Conservation (phyloP, 2,329 filamentous ascomycete genomes). For the Lecanicillium sp. region DNA sequence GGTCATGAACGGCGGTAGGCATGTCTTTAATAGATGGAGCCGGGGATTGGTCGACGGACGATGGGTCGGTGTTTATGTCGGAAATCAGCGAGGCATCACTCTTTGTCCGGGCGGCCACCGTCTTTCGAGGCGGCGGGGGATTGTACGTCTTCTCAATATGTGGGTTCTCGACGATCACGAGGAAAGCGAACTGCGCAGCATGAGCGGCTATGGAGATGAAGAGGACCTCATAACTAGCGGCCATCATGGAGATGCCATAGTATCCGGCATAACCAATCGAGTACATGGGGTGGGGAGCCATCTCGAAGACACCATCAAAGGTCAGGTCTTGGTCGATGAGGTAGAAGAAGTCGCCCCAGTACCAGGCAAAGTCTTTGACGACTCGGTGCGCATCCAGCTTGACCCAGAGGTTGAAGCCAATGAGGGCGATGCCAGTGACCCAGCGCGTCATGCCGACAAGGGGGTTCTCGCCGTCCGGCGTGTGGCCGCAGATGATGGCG, state of each 20-base stretch:
- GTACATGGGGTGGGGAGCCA: constrained; percentile 98
- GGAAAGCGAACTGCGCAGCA: constrained; percentile 87
- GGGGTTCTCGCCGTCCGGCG: constrained; percentile 63
- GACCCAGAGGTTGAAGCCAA: constrained; percentile 96
- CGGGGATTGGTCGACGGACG: constrained; percentile 17
- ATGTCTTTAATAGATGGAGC: constrained; percentile 22
- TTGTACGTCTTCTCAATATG: constrained; percentile 99
- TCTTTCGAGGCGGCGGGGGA: constrained; percentile 67
- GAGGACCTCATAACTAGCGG: constrained; percentile 92
- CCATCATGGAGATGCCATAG: constrained; percentile 97
- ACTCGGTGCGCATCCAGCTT: constrained; percentile 96
- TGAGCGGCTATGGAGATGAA: constrained; percentile 96
- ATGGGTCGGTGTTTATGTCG: constrained; percentile 15
- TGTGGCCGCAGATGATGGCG: constrained; percentile 77
- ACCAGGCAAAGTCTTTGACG: constrained; percentile 99
- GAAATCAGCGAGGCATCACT: constrained; percentile 20
- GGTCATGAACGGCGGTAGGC: constrained; percentile 68
- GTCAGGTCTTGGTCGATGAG: constrained; percentile 96
- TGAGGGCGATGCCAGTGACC: constrained; percentile 66
- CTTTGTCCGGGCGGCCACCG: constrained; percentile 26
- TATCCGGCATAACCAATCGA: constrained; percentile 96
- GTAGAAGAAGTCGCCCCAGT: constrained; percentile 99
- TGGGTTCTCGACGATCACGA: constrained; percentile 87
- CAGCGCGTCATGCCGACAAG: constrained; percentile 68
- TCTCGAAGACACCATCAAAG: constrained; percentile 97